Percentiles rank a stretch among this genome's conserved stretches.
These are phyloP conservation scores for Lenwebbia sp. DNA, from an alignment of 345 rosid genomes.

Conservation along the genomic window DNA sequence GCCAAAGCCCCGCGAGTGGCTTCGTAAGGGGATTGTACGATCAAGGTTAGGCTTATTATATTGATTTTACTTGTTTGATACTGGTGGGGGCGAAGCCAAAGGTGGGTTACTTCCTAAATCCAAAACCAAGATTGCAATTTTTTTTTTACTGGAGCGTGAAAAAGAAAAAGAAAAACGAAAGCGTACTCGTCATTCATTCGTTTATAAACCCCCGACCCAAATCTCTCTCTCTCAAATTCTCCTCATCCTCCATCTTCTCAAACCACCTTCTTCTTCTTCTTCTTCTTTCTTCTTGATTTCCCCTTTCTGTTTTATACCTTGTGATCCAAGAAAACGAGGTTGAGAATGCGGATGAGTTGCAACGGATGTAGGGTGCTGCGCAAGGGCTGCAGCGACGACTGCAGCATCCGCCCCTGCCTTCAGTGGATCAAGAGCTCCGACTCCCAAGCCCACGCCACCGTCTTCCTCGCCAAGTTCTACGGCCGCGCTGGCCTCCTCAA, in stretches of 20 bases:
- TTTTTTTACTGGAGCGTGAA: too few relatives aligned
- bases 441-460: conserved; percentile 93
- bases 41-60: too few relatives aligned
- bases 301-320: not conserved
- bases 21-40: not conserved
- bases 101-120: too few relatives aligned
- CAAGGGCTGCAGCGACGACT: conserved; percentile 86
- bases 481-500: conserved; percentile 98
- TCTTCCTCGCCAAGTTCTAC: conserved; percentile 91
- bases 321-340: not conserved
- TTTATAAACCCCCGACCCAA: not conserved
- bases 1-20: not conserved
- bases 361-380: conserved; percentile 97
- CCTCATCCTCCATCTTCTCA: not conserved
- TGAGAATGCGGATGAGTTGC: conserved; percentile 81
- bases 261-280: too few relatives aligned
- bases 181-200: not conserved
- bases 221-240: not conserved
- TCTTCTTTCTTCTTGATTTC: not conserved
- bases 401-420: conserved; percentile 89
- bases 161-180: too few relatives aligned
- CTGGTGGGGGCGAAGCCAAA: too few relatives aligned
- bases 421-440: conserved; percentile 92
- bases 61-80: too few relatives aligned
- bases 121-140: too few relatives aligned